Evolutionary conservation across 345 rosid genomes (phyloP).

Genomic region (Kandelia obovata): DNA sequence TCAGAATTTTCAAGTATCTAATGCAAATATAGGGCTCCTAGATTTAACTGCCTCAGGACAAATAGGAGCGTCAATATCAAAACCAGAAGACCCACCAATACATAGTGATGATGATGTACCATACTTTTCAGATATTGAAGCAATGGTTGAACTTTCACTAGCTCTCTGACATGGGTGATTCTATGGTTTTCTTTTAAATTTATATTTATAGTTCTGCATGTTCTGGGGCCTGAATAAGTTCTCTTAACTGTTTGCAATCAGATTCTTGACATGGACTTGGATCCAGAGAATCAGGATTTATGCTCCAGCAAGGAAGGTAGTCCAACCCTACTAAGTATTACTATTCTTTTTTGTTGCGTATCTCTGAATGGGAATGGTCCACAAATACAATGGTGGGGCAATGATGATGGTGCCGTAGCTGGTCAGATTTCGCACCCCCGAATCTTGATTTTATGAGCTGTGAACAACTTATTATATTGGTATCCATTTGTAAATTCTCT

Average conservation of each 20-base stretch:
- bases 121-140: conserved; percentile 69
- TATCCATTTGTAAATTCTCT: background rate
- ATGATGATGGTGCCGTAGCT: too few relatives aligned
- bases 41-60: conserved; percentile 24
- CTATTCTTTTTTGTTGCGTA: background rate
- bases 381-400: too few relatives aligned
- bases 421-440: background rate
- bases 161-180: conserved; percentile 2
- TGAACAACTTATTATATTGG: background rate
- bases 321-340: background rate
- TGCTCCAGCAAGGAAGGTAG: conserved; percentile 53
- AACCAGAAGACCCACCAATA: conserved; percentile 38
- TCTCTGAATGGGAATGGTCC: too few relatives aligned
- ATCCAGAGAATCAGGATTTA: conserved; percentile 55
- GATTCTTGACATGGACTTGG: conserved; percentile 82
- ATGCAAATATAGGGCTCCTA: too few relatives aligned
- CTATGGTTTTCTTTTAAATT: background rate
- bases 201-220: background rate
- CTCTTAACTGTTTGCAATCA: conserved; percentile 14
- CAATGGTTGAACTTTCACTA: conserved; percentile 54
- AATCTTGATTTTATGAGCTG: background rate
- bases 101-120: conserved; percentile 79
- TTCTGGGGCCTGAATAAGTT: background rate
- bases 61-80: conserved; percentile 17
- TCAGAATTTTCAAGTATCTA: too few relatives aligned